These are phyloP conservation scores for Puccinia triticina DNA, from an alignment of 1,284 basidiomycete genomes.

Conservation along the genomic window DNA sequence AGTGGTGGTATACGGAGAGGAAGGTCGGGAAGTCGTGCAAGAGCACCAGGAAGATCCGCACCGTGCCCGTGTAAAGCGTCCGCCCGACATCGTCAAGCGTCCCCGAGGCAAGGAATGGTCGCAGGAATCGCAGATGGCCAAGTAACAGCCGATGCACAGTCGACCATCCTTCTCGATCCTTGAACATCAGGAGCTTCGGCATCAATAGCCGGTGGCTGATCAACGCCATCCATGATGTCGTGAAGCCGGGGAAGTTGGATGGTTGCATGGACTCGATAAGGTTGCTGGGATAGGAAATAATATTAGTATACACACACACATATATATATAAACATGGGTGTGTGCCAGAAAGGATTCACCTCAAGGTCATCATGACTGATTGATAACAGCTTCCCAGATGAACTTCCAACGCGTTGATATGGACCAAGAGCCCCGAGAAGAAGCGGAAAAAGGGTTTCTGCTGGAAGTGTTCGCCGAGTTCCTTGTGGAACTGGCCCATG, in stretches of 20 bases:
- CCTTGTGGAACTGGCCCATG: conserved; percentile 91
- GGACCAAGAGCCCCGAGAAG: conserved; percentile 93
- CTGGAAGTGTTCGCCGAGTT: conserved; percentile 85
- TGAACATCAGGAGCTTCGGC: conserved; percentile 84
- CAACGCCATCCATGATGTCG: conserved; percentile 96
- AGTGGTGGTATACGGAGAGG: conserved; percentile 94
- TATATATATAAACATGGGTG: background rate
- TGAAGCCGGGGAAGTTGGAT: conserved; percentile 94
- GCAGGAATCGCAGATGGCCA: conserved; percentile 89
- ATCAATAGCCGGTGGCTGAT: conserved; percentile 96
- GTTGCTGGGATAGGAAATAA: no score
- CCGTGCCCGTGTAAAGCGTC: conserved; percentile 87
- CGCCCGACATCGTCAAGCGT: conserved; percentile 81
- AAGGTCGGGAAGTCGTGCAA: conserved; percentile 99
- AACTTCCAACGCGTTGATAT: conserved; percentile 80
- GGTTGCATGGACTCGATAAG: conserved; percentile 95
- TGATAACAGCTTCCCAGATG: conserved; percentile 82
- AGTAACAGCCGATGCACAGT: conserved; percentile 92
- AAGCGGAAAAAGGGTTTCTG: conserved; percentile 99
- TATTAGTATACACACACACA: no score
- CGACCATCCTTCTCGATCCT: conserved; percentile 87
- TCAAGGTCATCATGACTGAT: conserved; percentile 80
- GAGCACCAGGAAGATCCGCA: conserved; percentile 87
- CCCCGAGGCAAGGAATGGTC: conserved; percentile 82
- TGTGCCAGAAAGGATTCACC: conserved; percentile 8